A percentile compares a stretch with the other conserved stretches of the same genome.
Conservation (phyloP, 495 filamentous ascomycete species). For the Aspergillus baeticus region DNA sequence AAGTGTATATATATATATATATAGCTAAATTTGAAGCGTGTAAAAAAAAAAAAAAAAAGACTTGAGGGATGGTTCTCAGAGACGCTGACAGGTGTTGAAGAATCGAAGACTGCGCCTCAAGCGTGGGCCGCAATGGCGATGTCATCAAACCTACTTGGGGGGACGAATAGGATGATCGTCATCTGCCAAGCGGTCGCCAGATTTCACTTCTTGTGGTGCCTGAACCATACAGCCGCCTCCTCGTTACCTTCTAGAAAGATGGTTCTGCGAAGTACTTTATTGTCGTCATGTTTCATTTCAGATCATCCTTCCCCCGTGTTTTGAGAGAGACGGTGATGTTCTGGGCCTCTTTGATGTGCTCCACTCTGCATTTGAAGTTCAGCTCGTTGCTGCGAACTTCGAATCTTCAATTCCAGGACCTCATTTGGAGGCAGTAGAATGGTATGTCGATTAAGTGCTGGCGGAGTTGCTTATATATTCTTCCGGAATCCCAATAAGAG, state of each 20-base stretch:
- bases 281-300: neutral
- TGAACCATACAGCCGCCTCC: slow-evolving; percentile 4
- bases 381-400: too few relatives aligned
- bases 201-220: slow-evolving; percentile 17
- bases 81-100: slow-evolving; percentile 8
- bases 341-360: too few relatives aligned
- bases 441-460: too few relatives aligned
- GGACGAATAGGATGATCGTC: slow-evolving; percentile 39
- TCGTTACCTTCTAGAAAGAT: too few relatives aligned
- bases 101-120: slow-evolving; percentile 24
- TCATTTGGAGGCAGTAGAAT: too few relatives aligned
- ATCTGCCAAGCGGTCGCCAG: slow-evolving; percentile 25
- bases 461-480: too few relatives aligned
- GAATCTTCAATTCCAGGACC: neutral
- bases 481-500: too few relatives aligned
- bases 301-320: neutral
- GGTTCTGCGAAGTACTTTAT: too few relatives aligned
- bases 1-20: neutral
- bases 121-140: slow-evolving; percentile 38
- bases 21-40: neutral
- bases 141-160: slow-evolving; percentile 38
- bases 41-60: neutral
- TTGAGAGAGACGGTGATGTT: too few relatives aligned
- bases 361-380: too few relatives aligned
- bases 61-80: slow-evolving; percentile 5